Percentiles rank a stretch among this genome's conserved stretches.
These are phyloP conservation scores for Selaginella moellendorffii DNA, from an alignment of 75 land plant species.

Conservation along the genomic window DNA sequence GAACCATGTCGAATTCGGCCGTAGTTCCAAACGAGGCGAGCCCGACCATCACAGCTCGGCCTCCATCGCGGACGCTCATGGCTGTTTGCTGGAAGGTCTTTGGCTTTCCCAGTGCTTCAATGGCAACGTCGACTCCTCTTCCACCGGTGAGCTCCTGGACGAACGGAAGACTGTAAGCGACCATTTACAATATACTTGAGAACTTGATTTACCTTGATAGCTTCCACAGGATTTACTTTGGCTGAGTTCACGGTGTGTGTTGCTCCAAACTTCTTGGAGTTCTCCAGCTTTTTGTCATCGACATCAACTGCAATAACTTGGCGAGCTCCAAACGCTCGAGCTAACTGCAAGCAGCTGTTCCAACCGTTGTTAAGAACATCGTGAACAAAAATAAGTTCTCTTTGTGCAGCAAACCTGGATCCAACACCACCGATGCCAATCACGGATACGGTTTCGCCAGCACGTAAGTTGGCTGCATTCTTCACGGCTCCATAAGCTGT, in stretches of 20 bases:
- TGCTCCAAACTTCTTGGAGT: conserved; percentile 72
- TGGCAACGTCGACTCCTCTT: conserved; percentile 80
- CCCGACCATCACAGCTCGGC: conserved; percentile 96
- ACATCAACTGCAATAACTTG: conserved; percentile 90
- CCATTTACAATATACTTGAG: background rate
- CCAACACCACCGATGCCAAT: conserved; percentile 97
- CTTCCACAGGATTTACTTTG: conserved; percentile 55
- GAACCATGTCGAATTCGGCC: conserved; percentile 78
- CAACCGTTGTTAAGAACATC: background rate
- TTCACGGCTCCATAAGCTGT: conserved; percentile 96
- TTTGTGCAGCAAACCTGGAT: conserved; percentile 45
- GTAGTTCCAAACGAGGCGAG: conserved; percentile 50
- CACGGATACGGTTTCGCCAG: conserved; percentile 83
- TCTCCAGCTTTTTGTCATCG: conserved; percentile 69
- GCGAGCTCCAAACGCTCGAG: conserved; percentile 80
- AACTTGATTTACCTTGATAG: conserved; percentile 60
- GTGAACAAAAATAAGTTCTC: no score
- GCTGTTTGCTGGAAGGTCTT: conserved; percentile 59
- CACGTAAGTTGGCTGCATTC: conserved; percentile 91
- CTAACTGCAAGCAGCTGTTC: conserved; percentile 87
- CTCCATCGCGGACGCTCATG: conserved; percentile 79
- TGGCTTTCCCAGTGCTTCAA: conserved; percentile 86
- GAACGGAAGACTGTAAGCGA: background rate
- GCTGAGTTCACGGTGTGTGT: conserved; percentile 72
- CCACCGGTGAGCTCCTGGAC: conserved; percentile 85